Conservation (phyloP, 768 basidiomycete species). For the Mycena belliarum region DNA sequence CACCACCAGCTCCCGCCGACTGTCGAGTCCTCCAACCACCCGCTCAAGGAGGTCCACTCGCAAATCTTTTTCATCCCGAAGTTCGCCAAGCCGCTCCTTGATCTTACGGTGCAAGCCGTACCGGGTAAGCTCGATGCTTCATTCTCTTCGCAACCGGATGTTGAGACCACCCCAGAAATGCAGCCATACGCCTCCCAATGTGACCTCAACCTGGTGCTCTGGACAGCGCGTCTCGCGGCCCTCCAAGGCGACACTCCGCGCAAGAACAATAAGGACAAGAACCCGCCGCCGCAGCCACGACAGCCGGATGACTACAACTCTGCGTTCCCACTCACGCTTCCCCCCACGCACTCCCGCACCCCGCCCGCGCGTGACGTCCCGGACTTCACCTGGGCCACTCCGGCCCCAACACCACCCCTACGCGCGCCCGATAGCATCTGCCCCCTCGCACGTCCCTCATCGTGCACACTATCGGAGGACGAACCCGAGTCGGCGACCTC, state of each 20-base stretch:
- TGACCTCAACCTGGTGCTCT: slow-evolving; percentile 64
- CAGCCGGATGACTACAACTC: slow-evolving; percentile 45
- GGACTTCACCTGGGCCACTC: slow-evolving; percentile 9
- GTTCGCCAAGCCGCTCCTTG: slow-evolving; percentile 84
- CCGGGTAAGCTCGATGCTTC: slow-evolving; percentile 54
- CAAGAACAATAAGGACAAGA: not conserved
- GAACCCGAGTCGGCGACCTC: slow-evolving; percentile 7
- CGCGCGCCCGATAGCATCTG: slow-evolving; percentile 7
- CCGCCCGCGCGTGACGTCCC: slow-evolving; percentile 8
- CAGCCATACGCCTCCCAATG: slow-evolving; percentile 67
- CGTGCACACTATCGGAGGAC: not conserved
- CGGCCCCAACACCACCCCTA: slow-evolving; percentile 6
- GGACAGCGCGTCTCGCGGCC: slow-evolving; percentile 56
- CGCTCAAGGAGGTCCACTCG: slow-evolving; percentile 52
- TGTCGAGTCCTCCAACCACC: slow-evolving; percentile 30
- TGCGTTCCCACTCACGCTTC: slow-evolving; percentile 35
- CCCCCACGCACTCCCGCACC: slow-evolving; percentile 32
- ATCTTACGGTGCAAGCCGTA: slow-evolving; percentile 68
- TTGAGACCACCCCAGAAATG: slow-evolving; percentile 51
- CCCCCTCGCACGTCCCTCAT: slow-evolving; percentile 6
- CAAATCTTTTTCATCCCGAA: slow-evolving; percentile 88
- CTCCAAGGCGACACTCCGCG: slow-evolving; percentile 31
- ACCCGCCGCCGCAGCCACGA: slow-evolving; percentile 29
- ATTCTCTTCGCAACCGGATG: not conserved
- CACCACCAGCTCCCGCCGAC: slow-evolving; percentile 71